Base-by-base conservation (phyloP, 306 rosid genomes). In the Vicia faba region DNA sequence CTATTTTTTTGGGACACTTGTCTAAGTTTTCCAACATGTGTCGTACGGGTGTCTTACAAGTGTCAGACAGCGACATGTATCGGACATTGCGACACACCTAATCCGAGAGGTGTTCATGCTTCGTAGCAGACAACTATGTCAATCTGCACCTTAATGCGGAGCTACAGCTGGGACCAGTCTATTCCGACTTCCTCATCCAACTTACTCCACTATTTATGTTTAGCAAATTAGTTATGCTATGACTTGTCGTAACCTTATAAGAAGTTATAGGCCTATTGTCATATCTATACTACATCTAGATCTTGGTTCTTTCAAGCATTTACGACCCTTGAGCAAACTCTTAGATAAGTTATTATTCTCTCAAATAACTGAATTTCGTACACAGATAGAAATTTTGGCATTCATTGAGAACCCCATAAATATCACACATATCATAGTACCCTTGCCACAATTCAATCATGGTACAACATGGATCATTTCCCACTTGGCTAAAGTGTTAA, bases 401-500 rank as follows among this genome's bases (percentile, higher is more conserved):
- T n/a, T n/a, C n/a, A n/a, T n/a, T n/a, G n/a, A n/a, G n/a, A n/a
- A n/a, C n/a, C n/a, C n/a, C n/a, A n/a, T n/a, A n/a, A n/a, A n/a
- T n/a, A n/a, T n/a, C n/a, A n/a, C n/a, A n/a, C n/a, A n/a, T n/a
- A n/a, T 9, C 7, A 33, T 31, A 43, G 20, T 69, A 16, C n/a
- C 65, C 68, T 35, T 54, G 46, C 48, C 36, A 35, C 62, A 46
- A 20, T 55, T 36, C 33, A 14, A 29, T 28, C 20, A 70, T 28
- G 62, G 69, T 35, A 73, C 44, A 43, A 53, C 54, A 19, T 64
- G 50, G 44, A 54, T 39, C 51, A 70, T 12, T 56, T 11, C 20
- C 41, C 49, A 54, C 25, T 43, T 19, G 40, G 58, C 25, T 14
- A 39, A 29, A 29, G 35, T 29, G 35, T 29, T 29, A 29, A 29